Conservation (phyloP, 2,329 filamentous ascomycete genomes). For the Parasarocladium wereldwijsianum region DNA sequence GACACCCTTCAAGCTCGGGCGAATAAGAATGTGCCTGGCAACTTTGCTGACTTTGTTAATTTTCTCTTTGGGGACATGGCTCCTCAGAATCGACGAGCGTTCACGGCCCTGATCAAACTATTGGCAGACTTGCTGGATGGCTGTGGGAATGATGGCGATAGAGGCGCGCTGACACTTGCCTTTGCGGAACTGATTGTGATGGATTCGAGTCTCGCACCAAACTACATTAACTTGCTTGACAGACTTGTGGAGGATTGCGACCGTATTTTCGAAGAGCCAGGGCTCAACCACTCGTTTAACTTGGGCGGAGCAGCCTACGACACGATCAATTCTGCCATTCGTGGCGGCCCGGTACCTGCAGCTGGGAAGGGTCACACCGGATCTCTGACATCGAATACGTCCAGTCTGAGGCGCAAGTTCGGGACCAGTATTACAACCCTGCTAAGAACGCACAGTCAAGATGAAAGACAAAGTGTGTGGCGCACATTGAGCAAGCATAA, state of each 20-base stretch:
- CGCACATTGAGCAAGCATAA: slow-evolving; percentile 78
- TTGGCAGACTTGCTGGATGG: slow-evolving; percentile 79
- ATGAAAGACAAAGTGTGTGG: slow-evolving; percentile 66
- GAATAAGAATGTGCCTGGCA: slow-evolving; percentile 52
- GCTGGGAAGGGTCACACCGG: slow-evolving; percentile 51
- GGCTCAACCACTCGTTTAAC: slow-evolving; percentile 24
- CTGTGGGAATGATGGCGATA: slow-evolving; percentile 80
- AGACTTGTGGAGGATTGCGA: slow-evolving; percentile 82
- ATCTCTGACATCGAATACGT: slow-evolving; percentile 73
- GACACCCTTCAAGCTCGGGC: slow-evolving; percentile 58
- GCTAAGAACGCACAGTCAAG: slow-evolving; percentile 66
- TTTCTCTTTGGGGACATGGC: slow-evolving; percentile 51
- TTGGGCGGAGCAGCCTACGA: slow-evolving; percentile 34
- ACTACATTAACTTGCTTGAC: slow-evolving; percentile 81
- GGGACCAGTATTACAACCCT: slow-evolving; percentile 66
- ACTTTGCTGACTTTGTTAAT: slow-evolving; percentile 57
- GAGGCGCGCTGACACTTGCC: slow-evolving; percentile 72
- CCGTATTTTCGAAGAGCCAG: slow-evolving; percentile 61
- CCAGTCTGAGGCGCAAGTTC: slow-evolving; percentile 72
- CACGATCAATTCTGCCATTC: slow-evolving; percentile 39
- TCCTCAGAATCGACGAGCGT: slow-evolving; percentile 59
- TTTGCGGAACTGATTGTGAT: slow-evolving; percentile 78
- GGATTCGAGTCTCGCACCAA: slow-evolving; percentile 60
- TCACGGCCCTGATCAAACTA: slow-evolving; percentile 71
- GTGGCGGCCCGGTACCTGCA: too few species aligned